Conservation (phyloP, 139 green algal species). For the Pseudopediastrum boryanum region DNA sequence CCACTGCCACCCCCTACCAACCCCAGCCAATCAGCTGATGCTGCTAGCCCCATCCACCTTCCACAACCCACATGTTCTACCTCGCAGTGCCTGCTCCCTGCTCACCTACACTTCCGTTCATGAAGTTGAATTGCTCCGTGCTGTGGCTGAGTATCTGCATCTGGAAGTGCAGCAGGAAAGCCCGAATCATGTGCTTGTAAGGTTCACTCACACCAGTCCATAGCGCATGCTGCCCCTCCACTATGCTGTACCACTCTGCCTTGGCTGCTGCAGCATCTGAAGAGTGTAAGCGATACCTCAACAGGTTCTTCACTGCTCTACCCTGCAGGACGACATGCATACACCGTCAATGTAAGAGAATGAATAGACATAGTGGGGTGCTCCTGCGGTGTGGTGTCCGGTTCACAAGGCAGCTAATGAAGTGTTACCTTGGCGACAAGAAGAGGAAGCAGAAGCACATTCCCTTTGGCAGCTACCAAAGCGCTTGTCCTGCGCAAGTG, state of each 20-base stretch:
- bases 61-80: too few relatives aligned
- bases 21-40: too few relatives aligned
- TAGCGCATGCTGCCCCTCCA: conserved; percentile 91
- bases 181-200: conserved; percentile 98
- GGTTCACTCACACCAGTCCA: conserved; percentile 92
- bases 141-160: conserved; percentile 82
- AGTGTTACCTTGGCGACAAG: too few relatives aligned
- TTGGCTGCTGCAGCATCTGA: conserved; percentile 61
- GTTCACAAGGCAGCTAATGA: too few relatives aligned
- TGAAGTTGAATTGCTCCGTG: conserved; percentile 88
- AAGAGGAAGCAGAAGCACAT: too few relatives aligned
- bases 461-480: too few relatives aligned
- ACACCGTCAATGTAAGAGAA: too few relatives aligned
- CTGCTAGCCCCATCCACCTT: too few relatives aligned
- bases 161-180: conserved; percentile 98
- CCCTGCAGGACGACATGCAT: conserved; percentile 49
- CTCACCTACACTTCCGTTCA: conserved; percentile 88
- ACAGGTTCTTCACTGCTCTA: conserved; percentile 81
- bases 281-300: conserved; percentile 87
- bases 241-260: conserved; percentile 75
- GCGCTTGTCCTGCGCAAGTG: too few relatives aligned
- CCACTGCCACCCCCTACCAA: neutral
- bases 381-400: too few relatives aligned
- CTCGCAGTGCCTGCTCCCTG: too few relatives aligned
- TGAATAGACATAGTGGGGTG: too few relatives aligned